A percentile compares a stretch with the other conserved stretches of the same genome.
Conservation (phyloP, 2,329 filamentous ascomycete genomes). For the Lasiodiplodia sp. region DNA sequence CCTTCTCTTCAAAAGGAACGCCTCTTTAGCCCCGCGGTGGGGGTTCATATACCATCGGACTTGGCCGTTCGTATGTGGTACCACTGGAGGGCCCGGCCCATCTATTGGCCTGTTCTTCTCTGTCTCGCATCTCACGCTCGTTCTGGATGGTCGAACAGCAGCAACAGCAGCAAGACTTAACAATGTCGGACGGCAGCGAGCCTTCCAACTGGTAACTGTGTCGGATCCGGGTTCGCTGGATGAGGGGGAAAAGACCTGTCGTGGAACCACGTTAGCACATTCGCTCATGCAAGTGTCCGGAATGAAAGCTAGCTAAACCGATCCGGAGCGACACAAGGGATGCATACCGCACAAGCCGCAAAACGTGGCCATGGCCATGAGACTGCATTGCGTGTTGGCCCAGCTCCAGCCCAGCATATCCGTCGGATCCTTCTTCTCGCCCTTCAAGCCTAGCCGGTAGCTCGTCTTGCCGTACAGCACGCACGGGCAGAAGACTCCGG, state of each 20-base stretch:
- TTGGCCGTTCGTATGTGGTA: constrained; percentile 41
- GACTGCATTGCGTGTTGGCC: constrained; percentile 50
- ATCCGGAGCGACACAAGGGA: not conserved
- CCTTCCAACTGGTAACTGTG: constrained; percentile 54
- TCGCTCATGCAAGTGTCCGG: not conserved
- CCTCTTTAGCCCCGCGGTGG: constrained; percentile 1
- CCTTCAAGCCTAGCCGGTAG: constrained; percentile 50
- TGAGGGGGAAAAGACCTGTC: constrained; percentile 44
- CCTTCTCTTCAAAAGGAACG: not conserved
- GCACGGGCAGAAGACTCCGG: constrained; percentile 53
- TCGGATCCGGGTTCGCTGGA: constrained; percentile 50
- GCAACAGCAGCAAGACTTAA: constrained; percentile 49
- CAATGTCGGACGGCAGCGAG: constrained; percentile 43
- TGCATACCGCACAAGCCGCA: constrained; percentile 47
- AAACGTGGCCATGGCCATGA: constrained; percentile 41
- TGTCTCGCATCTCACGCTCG: constrained; percentile 53
- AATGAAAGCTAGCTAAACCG: not conserved
- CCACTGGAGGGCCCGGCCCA: constrained; percentile 48
- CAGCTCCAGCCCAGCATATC: constrained; percentile 47
- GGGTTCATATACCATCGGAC: constrained; percentile 44
- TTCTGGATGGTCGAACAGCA: constrained; percentile 53
- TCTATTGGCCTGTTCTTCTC: constrained; percentile 51
- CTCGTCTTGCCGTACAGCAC: constrained; percentile 53
- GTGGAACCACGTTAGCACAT: not conserved
- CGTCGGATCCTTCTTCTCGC: constrained; percentile 48